Evolutionary conservation across 129 eudicot genomes (phyloP).

Genomic region (Centaurea solstitialis): DNA sequence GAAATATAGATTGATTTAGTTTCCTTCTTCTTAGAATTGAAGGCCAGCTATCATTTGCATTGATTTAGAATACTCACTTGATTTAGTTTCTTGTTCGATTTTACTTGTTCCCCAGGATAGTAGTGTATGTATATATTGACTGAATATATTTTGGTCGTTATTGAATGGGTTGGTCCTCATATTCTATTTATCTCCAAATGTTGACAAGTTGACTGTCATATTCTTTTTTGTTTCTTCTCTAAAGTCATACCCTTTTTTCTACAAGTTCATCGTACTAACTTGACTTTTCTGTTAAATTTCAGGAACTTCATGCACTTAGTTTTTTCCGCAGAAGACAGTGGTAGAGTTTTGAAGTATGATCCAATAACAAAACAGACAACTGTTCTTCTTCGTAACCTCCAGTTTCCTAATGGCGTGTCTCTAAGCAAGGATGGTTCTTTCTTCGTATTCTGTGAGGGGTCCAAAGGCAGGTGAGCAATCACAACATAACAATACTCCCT

Average conservation of each 20-base stretch:
- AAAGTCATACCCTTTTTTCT: not conserved
- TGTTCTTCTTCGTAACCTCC: constrained; percentile 69
- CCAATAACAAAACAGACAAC: constrained; percentile 65
- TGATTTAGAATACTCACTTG: not conserved
- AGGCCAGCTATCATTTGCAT: not conserved
- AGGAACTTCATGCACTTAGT: constrained; percentile 93
- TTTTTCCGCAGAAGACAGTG: constrained; percentile 73
- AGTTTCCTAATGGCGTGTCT: constrained; percentile 87
- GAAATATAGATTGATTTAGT: not conserved
- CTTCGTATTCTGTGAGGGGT: constrained; percentile 69
- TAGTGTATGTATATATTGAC: constrained; percentile 1
- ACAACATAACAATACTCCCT: constrained; percentile 2
- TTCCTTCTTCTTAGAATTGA: not conserved
- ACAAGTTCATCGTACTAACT: not conserved
- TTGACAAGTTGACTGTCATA: not conserved
- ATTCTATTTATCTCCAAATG: not conserved
- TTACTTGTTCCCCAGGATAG: not conserved
- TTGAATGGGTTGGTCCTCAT: not conserved
- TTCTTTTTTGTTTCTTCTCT: not conserved
- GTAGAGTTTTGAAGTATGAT: constrained; percentile 80
- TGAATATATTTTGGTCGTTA: not conserved
- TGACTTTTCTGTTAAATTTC: constrained; percentile 22
- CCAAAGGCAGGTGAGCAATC: constrained; percentile 60
- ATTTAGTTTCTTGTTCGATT: not conserved
- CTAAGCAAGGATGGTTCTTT: constrained; percentile 86